Evolutionary conservation across 495 filamentous ascomycete genomes (phyloP), one percentile per base, ranked within the genome.

Genomic region (Aspergillus indologenus): DNA sequence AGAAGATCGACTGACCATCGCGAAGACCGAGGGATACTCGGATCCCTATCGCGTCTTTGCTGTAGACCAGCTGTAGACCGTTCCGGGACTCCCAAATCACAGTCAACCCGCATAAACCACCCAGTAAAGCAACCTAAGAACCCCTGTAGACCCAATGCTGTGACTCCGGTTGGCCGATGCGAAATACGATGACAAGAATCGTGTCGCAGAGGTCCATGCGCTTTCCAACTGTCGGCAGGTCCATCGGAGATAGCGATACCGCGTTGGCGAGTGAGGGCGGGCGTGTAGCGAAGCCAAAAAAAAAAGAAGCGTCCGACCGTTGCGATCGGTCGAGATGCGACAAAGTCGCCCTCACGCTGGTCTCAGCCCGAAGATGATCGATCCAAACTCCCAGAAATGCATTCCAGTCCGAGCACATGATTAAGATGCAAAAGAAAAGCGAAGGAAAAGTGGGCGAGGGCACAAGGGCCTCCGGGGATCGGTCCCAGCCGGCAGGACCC

Each of bases 301-400:
- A 55, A 58, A 19, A 42, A 64, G 60, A 64, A 40, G 12, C 12
- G 34, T 40, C 34, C 34, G 34, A 14, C 12, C 34, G 26, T 9
- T 29, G 34, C 34, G 12, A 40, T 40, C 34, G 34, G 34, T 40
- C 7, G 34, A 40, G 2, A 7, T 14, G 56, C 56, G 54, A 64
- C 48, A 64, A 60, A 64, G 63, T 66, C 66, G 63, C 66, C 65
- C 56, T 64, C 59, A 54, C 44, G 53, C 5, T 63, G 61, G 52
- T 65, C 64, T 61, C 57, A 56, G 40, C 52, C 34, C 34, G 34
- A 40, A 31, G 53, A 60, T 60, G 57, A 63, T 59, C 54, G 51
- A 62, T 63, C 54, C 48, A 65, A 73, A 73, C 70, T 68, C 69
- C 71, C 69, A 63, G 65, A 63, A 68, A 76, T 76, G 73, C 71